Percentiles rank a stretch among this genome's conserved stretches.
Evolutionary conservation across 1,139 yeast species (phyloP).

Genomic region (Saccharomyces pastorianus): DNA sequence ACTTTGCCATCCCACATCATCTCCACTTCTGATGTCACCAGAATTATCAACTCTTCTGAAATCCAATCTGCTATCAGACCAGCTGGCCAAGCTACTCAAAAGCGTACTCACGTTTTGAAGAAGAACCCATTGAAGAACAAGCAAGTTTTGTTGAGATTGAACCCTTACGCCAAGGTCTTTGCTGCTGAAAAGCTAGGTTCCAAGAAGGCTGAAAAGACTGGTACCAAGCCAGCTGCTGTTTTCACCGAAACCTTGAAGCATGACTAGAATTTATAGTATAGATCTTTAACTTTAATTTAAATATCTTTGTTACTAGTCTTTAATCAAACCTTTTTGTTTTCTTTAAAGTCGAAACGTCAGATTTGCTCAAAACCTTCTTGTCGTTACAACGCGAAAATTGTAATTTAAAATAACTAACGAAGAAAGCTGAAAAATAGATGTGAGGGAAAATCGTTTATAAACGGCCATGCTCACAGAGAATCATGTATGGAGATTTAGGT

Average conservation of each 20-base stretch:
- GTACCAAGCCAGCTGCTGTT: conserved; percentile 65
- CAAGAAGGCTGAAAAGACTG: conserved; percentile 61
- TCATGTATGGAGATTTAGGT: conserved; percentile 86
- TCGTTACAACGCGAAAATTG: not conserved
- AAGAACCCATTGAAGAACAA: conserved; percentile 99
- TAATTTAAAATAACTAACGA: not conserved
- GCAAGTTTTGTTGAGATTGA: conserved; percentile 94
- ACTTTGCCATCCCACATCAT: conserved; percentile 89
- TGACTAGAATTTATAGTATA: conserved; percentile 29
- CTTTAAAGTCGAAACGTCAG: not conserved
- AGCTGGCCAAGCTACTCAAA: conserved; percentile 89
- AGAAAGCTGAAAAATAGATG: not conserved
- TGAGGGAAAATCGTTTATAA: not conserved
- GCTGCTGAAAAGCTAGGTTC: conserved; percentile 87
- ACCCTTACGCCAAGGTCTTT: conserved; percentile 99
- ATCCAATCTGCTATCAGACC: conserved; percentile 96
- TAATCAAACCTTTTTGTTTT: not conserved
- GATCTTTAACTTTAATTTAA: not conserved
- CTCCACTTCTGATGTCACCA: conserved; percentile 91
- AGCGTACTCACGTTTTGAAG: conserved; percentile 94
- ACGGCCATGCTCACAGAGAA: not conserved
- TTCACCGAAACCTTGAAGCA: conserved; percentile 61
- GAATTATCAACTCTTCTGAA: conserved; percentile 98
- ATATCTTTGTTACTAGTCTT: not conserved
- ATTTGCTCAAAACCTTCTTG: not conserved